Evolutionary conservation across 139 green algal species (phyloP).

Genomic region (Raphidocelis subcapitata): DNA sequence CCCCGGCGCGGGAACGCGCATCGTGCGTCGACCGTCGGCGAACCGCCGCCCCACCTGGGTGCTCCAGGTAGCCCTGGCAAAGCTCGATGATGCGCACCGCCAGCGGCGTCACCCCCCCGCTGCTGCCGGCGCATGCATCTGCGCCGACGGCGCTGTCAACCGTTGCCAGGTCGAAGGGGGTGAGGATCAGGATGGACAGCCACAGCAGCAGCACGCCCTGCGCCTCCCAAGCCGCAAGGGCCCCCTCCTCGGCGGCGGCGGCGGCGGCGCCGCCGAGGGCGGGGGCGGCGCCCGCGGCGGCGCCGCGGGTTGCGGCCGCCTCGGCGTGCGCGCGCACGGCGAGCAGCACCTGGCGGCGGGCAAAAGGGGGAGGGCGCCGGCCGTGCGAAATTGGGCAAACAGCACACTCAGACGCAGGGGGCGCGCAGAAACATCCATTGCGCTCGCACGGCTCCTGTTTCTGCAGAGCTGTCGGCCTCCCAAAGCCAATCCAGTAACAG

Average conservation of each 20-base stretch:
- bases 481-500: no score
- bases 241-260: not conserved
- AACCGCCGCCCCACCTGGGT: constrained; percentile 34
- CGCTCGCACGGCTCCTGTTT: no score
- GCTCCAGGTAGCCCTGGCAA: constrained; percentile 65
- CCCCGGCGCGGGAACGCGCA: not conserved
- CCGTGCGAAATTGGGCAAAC: no score
- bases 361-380: no score
- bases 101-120: constrained; percentile 39
- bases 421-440: no score
- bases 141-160: constrained; percentile 63
- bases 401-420: no score
- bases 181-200: constrained; percentile 90
- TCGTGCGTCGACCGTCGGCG: not conserved
- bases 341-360: not conserved
- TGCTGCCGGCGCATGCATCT: not conserved
- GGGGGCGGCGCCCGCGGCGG: not conserved
- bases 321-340: not conserved
- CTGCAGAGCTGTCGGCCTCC: no score
- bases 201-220: constrained; percentile 90
- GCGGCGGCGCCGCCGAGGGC: no score
- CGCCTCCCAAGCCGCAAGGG: constrained; percentile 64
- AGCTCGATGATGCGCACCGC: constrained; percentile 64
- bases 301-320: not conserved
- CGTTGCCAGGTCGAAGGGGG: constrained; percentile 90